Conservation (phyloP, 129 eudicot genomes). For the Silybum marianum region DNA sequence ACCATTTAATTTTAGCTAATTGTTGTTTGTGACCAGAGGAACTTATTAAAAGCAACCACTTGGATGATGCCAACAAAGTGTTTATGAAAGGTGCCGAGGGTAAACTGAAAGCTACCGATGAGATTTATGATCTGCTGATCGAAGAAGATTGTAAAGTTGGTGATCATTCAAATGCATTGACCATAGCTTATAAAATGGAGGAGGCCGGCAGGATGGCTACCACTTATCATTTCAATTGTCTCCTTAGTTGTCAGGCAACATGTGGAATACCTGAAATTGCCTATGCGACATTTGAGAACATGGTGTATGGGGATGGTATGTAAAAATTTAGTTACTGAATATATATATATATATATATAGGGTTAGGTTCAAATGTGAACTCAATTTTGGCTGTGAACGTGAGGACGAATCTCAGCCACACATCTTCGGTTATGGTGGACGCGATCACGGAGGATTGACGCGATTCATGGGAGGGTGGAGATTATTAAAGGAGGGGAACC, state of each 20-base stretch:
- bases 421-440: no score
- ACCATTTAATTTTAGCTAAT: slow-evolving; percentile 8
- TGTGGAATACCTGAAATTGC: slow-evolving; percentile 98
- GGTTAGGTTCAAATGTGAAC: no score
- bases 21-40: slow-evolving; percentile 62
- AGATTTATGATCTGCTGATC: slow-evolving; percentile 83
- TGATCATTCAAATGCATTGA: slow-evolving; percentile 94
- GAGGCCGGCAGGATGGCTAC: slow-evolving; percentile 98
- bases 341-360: no score
- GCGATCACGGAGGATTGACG: no score
- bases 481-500: no score
- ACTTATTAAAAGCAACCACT: slow-evolving; percentile 66
- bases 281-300: slow-evolving; percentile 85
- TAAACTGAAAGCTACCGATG: slow-evolving; percentile 81
- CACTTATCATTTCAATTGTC: slow-evolving; percentile 93
- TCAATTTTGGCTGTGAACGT: no score
- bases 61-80: slow-evolving; percentile 92
- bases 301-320: slow-evolving; percentile 93
- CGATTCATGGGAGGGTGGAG: no score
- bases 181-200: slow-evolving; percentile 99
- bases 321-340: neutral
- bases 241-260: slow-evolving; percentile 93
- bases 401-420: no score
- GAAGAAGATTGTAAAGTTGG: slow-evolving; percentile 91
- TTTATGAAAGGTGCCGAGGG: slow-evolving; percentile 92